Evolutionary conservation across 2,329 filamentous ascomycete species (phyloP).

Genomic region (Macrophomina tecta): DNA sequence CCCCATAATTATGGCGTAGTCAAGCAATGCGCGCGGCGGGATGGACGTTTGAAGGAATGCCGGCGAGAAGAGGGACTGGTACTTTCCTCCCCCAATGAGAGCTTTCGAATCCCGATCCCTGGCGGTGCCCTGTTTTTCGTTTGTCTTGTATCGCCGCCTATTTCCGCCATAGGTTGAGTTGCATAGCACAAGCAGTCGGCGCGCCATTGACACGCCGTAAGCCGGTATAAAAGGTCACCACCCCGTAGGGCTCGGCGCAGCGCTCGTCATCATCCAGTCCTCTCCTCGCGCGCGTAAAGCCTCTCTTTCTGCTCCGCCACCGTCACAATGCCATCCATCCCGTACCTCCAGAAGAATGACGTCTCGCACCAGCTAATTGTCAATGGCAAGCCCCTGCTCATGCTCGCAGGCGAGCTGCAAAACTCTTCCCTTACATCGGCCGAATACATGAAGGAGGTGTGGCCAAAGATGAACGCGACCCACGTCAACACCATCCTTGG

Average conservation of each 20-base stretch:
- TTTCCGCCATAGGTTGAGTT: slow-evolving; percentile 13
- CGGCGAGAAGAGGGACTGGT: not conserved
- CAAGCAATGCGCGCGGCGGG: not conserved
- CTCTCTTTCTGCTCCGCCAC: not conserved
- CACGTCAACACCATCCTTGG: slow-evolving; percentile 55
- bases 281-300: slow-evolving; percentile 26
- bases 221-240: not conserved
- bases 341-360: slow-evolving; percentile 35
- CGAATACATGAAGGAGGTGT: slow-evolving; percentile 52
- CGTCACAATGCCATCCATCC: slow-evolving; percentile 30
- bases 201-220: not conserved
- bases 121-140: not conserved
- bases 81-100: not conserved
- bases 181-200: not conserved
- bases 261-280: not conserved
- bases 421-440: slow-evolving; percentile 55
- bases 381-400: slow-evolving; percentile 52
- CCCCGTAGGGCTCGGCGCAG: not conserved
- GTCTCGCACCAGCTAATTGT: slow-evolving; percentile 49
- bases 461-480: slow-evolving; percentile 50
- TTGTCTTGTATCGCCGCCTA: slow-evolving; percentile 30
- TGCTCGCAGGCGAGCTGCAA: slow-evolving; percentile 54
- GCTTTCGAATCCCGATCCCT: not conserved
- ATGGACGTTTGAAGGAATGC: not conserved
- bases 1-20: slow-evolving; percentile 1